phyloP scores from a whole-genome alignment of 352 stramenopile species.

The Phytophthora crassamura region DNA sequence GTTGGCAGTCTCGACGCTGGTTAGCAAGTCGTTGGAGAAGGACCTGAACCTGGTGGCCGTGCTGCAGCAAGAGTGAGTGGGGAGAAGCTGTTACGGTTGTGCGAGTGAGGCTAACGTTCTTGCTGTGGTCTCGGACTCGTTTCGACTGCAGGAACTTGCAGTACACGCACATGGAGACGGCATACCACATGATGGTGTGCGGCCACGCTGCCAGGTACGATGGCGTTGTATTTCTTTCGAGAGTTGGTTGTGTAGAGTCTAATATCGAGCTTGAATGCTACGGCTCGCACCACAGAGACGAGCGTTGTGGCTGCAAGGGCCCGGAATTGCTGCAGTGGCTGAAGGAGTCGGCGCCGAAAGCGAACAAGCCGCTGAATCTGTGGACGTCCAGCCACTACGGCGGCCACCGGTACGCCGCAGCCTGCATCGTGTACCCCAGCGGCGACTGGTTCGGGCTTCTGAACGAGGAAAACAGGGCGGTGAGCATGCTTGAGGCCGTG shows the following conservation, averaged over 20 bases:
- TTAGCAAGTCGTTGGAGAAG: conserved; percentile 44
- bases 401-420: conserved; percentile 75
- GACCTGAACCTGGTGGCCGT: conserved; percentile 35
- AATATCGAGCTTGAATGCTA: conserved; percentile 13
- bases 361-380: conserved; percentile 52
- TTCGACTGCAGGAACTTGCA: conserved; percentile 41
- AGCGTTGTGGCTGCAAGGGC: conserved; percentile 76
- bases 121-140: not conserved
- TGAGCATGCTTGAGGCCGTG: conserved; percentile 50
- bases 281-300: conserved; percentile 43
- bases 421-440: conserved; percentile 77
- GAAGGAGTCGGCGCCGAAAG: conserved; percentile 36
- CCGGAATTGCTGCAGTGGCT: conserved; percentile 76
- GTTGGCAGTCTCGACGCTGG: conserved; percentile 42
- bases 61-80: conserved; percentile 45
- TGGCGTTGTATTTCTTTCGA: not conserved
- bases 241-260: not conserved
- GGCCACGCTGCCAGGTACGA: conserved; percentile 51
- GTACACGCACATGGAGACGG: conserved; percentile 45
- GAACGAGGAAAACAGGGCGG: conserved; percentile 60
- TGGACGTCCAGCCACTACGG: conserved; percentile 77
- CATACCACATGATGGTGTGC: conserved; percentile 75
- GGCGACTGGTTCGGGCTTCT: conserved; percentile 82
- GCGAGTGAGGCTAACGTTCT: conserved; percentile 1
- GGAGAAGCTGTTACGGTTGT: not conserved